phyloP scores from a whole-genome alignment of 2,329 filamentous ascomycete species.

The Verticillium longisporum region DNA sequence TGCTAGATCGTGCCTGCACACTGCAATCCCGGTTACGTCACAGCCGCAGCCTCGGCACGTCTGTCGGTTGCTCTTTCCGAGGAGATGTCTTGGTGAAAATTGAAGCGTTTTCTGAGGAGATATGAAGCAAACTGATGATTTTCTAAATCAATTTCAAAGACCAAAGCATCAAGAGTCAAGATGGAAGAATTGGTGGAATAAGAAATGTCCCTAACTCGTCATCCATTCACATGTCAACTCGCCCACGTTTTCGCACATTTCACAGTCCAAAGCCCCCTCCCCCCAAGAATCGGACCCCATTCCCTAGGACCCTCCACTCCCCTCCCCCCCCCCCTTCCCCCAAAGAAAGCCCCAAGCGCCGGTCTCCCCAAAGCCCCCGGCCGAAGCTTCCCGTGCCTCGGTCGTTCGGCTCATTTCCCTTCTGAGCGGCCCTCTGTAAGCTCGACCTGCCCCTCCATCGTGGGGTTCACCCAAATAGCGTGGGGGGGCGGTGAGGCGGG shows the following conservation, averaged over 20 bases:
- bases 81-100: background rate
- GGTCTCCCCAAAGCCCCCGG: background rate
- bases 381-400: slow-evolving; percentile 6
- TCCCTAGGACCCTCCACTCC: background rate
- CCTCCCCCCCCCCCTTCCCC: background rate
- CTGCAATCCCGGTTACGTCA: background rate
- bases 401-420: slow-evolving; percentile 11
- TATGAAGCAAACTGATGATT: background rate
- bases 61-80: background rate
- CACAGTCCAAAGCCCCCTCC: background rate
- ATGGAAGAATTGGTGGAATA: background rate
- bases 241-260: background rate
- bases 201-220: background rate
- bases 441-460: background rate
- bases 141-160: too few species aligned
- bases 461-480: background rate
- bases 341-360: background rate
- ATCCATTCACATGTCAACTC: background rate
- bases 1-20: background rate
- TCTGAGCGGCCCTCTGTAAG: background rate
- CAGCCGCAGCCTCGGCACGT: background rate
- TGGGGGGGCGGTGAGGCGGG: background rate
- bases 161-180: background rate
- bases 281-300: background rate
- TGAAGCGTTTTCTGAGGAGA: too few species aligned